Base-by-base conservation (phyloP, 2,329 filamentous ascomycete genomes). In the Proliferodiscus dingleyae region DNA sequence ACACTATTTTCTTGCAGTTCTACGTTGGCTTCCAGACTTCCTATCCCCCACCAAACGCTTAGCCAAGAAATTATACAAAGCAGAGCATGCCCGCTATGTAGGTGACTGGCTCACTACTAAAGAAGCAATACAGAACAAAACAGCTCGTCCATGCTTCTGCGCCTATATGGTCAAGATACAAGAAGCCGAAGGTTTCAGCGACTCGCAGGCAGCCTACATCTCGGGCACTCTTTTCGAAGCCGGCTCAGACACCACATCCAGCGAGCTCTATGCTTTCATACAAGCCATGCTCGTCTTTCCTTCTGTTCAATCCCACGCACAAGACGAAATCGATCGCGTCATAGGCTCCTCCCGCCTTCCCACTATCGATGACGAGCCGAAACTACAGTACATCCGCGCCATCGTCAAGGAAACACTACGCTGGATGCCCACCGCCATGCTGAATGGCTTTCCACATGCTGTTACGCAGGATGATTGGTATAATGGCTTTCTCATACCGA, bases 361-460 rank as follows among this genome's bases (percentile, higher is more conserved):
- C 0, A 54, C 46, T 1, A 64, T 62, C 54, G 53, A 61, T 0
- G 69, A 72, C 2, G 60, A 67, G 5, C 57, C 62, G 0, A 55
- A 61, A 0, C 60, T 80, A 22, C 70, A 66, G 1, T 73, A 72
- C 49, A 57, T 73, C 10, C 52, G 62, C 8, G 64, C 62, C 22
- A 50, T 66, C 13, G 58, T 72, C 36, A 70, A 72, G 32, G 71
- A 74, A 23, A 33, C 13, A 2, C 34, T 45, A 2, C 46, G 51
- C 5, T 53, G 48, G 48, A 37, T 43, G 40, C 45, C 51, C 26
- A 66, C 66, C 4, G 58, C 60, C 5, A 61, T 66, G 3, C 48
- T 70, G n/a, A 60, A 74, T 2, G 72, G 70, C 5, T 71, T 80
- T 24, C 51, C 51, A 15, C 51, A 72, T 43, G 66, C 66, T 5